A percentile compares a stretch with the other conserved stretches of the same genome.
Evolutionary conservation across 768 basidiomycete genomes (phyloP).

Genomic region (Sporobolomyces phaffii): DNA sequence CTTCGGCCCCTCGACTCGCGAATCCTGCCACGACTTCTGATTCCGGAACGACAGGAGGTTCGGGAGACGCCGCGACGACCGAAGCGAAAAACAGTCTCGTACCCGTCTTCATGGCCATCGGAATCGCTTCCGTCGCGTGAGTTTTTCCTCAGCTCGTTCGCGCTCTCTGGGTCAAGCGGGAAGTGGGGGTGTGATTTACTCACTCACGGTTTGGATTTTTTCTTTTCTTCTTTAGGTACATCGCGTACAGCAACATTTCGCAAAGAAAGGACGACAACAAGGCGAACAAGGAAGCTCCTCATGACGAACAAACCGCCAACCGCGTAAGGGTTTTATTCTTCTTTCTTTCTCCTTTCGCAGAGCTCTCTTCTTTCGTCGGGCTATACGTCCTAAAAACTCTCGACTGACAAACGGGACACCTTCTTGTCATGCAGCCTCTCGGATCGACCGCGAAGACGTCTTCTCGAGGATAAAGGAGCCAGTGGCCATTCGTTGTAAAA

Average conservation of each 20-base stretch:
- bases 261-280: constrained; percentile 7
- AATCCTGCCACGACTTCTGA: constrained; percentile 4
- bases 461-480: constrained; percentile 7
- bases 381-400: background rate
- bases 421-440: background rate
- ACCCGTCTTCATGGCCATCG: constrained; percentile 11
- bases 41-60: background rate
- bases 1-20: background rate
- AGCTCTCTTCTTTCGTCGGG: background rate
- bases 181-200: background rate
- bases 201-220: no score
- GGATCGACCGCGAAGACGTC: constrained; percentile 2
- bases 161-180: background rate
- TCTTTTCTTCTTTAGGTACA: background rate
- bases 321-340: background rate
- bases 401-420: no score
- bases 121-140: constrained; percentile 1
- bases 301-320: constrained; percentile 8
- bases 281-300: constrained; percentile 12
- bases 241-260: background rate
- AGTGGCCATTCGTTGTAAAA: no score
- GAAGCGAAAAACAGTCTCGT: constrained; percentile 4
- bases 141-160: background rate
- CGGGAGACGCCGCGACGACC: background rate
- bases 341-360: background rate